Percentiles rank a stretch among this genome's conserved stretches.
phyloP scores from a whole-genome alignment of 169 alveolate species.

The Pseudocohnilembus persalinus region DNA sequence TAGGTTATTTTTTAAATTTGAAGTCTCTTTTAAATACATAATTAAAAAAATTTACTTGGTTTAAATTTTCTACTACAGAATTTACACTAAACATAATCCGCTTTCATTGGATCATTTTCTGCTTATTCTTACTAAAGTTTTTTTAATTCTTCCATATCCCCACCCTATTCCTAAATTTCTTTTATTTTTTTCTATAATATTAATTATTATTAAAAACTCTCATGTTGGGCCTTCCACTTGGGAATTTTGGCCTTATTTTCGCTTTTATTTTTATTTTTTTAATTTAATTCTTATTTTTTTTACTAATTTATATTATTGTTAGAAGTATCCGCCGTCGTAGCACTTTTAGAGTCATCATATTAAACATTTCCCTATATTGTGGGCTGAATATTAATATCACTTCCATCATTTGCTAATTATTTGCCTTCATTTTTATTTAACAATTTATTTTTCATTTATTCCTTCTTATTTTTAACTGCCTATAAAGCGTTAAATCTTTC shows the following conservation, averaged over 20 bases:
- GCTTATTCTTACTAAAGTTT: too few species aligned
- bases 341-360: not conserved
- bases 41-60: constrained; percentile 7
- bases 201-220: not conserved
- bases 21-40: not conserved
- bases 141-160: constrained; percentile 30
- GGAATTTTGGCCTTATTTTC: constrained; percentile 43
- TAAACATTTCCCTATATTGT: not conserved
- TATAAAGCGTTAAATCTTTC: not conserved
- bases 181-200: not conserved
- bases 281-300: too few species aligned
- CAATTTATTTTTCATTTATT: constrained; percentile 50
- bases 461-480: not conserved
- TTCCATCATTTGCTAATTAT: constrained; percentile 40
- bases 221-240: constrained; percentile 25
- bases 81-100: constrained; percentile 42
- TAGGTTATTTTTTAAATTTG: too few species aligned
- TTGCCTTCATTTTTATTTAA: constrained; percentile 28
- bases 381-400: not conserved
- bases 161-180: constrained; percentile 40
- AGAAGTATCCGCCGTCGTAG: not conserved
- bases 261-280: constrained; percentile 41
- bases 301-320: constrained; percentile 37
- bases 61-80: constrained; percentile 49
- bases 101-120: constrained; percentile 26